phyloP scores from a whole-genome alignment of 2,329 filamentous ascomycete genomes.

The Botrytis fragariae region DNA sequence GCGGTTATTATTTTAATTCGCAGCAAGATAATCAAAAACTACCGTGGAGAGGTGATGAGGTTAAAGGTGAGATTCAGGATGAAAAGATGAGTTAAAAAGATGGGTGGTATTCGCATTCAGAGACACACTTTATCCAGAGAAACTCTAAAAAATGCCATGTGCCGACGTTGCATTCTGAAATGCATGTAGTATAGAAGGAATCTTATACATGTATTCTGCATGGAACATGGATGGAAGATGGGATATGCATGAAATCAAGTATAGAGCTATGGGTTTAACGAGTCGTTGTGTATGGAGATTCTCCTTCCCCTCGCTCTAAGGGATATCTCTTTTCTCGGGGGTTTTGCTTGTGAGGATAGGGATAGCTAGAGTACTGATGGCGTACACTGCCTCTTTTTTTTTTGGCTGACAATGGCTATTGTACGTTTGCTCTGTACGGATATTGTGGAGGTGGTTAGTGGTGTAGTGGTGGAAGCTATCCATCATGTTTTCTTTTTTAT shows the following conservation, averaged over 20 bases:
- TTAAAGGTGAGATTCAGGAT: neutral
- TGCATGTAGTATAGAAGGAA: neutral
- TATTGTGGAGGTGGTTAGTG: neutral
- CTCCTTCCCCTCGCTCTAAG: neutral
- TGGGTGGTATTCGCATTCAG: neutral
- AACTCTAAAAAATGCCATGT: neutral
- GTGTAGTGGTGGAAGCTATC: neutral
- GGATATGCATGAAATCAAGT: neutral
- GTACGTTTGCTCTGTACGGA: neutral
- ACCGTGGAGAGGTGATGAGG: neutral
- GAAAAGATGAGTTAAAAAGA: too few species aligned
- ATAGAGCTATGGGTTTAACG: neutral
- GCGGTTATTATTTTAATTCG: neutral
- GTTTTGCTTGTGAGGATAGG: neutral
- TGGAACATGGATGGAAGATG: neutral
- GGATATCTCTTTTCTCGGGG: too few species aligned
- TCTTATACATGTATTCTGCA: neutral
- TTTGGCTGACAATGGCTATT: neutral
- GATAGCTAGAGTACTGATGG: neutral
- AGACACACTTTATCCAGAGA: too few species aligned
- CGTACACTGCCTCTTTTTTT: neutral
- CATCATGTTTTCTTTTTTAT: neutral
- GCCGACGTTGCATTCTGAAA: neutral
- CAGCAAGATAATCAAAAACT: neutral
- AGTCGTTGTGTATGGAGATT: neutral